A percentile compares a stretch with the other conserved stretches of the same genome.
These are phyloP conservation scores for Obelidium mucronatum DNA, from an alignment of 192 early-diverging fungal genomes.

Conservation along the genomic window DNA sequence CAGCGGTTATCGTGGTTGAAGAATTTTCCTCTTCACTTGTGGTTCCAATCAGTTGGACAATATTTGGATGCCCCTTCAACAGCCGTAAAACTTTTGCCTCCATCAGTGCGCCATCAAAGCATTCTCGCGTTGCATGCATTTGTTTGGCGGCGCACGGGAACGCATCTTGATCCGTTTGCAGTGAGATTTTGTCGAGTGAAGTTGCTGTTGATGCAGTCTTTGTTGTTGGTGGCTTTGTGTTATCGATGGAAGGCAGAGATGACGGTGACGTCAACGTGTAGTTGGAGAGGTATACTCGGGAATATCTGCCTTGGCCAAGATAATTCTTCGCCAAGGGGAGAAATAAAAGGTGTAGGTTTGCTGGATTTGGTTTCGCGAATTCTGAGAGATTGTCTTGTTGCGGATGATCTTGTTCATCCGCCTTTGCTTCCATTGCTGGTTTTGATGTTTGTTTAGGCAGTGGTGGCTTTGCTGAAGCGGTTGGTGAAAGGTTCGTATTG, in stretches of 20 bases:
- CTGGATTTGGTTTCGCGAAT: conserved; percentile 26
- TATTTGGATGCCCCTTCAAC: conserved; percentile 44
- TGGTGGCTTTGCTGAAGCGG: neutral
- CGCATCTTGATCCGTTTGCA: conserved; percentile 30
- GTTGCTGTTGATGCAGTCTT: neutral
- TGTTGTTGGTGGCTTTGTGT: conserved; percentile 2
- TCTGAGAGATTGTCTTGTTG: neutral
- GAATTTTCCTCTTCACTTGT: conserved; percentile 48
- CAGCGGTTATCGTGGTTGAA: neutral
- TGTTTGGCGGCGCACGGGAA: conserved; percentile 62
- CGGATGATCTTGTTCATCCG: neutral
- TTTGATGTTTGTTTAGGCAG: neutral
- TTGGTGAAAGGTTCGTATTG: too few species aligned
- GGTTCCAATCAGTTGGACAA: conserved; percentile 55
- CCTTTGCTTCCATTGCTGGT: neutral
- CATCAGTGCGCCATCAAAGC: conserved; percentile 42
- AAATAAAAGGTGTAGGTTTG: conserved; percentile 51
- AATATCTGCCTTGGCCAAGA: conserved; percentile 59
- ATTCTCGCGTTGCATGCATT: conserved; percentile 51
- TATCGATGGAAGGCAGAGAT: too few species aligned
- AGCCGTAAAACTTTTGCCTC: conserved; percentile 49
- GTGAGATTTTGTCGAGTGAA: neutral
- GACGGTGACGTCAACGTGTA: conserved; percentile 48
- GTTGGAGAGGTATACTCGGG: conserved; percentile 50
- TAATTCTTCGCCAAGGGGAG: conserved; percentile 59